phyloP scores from a whole-genome alignment of 768 basidiomycete genomes.

The Filobasidium wieringae region DNA sequence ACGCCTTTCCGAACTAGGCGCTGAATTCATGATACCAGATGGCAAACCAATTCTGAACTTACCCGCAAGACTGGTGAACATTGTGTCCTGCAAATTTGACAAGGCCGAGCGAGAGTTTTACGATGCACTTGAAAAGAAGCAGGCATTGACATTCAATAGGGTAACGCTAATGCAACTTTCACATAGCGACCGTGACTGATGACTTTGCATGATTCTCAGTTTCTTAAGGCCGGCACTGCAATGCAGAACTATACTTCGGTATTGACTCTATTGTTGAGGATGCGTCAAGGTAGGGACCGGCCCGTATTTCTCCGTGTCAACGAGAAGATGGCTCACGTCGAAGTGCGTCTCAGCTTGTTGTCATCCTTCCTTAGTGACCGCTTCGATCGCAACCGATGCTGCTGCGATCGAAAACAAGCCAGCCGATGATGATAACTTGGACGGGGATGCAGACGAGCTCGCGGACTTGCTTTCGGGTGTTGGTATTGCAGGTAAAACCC shows the following conservation, averaged over 20 bases:
- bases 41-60: slow-evolving; percentile 74
- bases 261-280: slow-evolving; percentile 48
- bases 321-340: background rate
- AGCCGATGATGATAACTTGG: slow-evolving; percentile 40
- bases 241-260: slow-evolving; percentile 40
- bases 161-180: slow-evolving; percentile 18
- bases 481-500: slow-evolving; percentile 46
- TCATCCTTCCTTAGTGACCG: slow-evolving; percentile 69
- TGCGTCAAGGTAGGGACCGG: slow-evolving; percentile 67
- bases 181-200: background rate
- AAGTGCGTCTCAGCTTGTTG: slow-evolving; percentile 57
- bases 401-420: slow-evolving; percentile 63
- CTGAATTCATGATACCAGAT: slow-evolving; percentile 43
- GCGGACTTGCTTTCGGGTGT: slow-evolving; percentile 60
- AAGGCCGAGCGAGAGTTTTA: slow-evolving; percentile 70
- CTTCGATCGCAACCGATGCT: slow-evolving; percentile 50
- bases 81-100: slow-evolving; percentile 69
- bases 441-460: slow-evolving; percentile 55
- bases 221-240: slow-evolving; percentile 29
- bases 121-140: slow-evolving; percentile 52
- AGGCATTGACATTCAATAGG: slow-evolving; percentile 49
- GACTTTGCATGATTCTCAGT: slow-evolving; percentile 42
- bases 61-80: slow-evolving; percentile 57
- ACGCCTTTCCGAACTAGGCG: background rate
- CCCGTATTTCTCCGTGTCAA: background rate